phyloP scores from a whole-genome alignment of 2,329 filamentous ascomycete genomes.

The Bipolaris sorokiniana region DNA sequence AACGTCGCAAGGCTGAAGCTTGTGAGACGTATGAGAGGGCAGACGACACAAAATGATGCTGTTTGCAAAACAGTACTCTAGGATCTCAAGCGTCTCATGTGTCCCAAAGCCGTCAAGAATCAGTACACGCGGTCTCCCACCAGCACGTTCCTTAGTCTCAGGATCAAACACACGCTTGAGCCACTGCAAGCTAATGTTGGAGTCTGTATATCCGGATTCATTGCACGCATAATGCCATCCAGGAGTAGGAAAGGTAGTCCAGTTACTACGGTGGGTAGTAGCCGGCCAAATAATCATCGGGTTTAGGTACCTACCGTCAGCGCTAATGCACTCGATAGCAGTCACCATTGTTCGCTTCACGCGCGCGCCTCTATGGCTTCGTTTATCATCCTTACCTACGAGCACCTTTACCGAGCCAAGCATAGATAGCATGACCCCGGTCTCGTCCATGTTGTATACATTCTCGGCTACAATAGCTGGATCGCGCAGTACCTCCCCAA shows the following conservation, averaged over 20 bases:
- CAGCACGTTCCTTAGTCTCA: neutral
- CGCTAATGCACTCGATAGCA: neutral
- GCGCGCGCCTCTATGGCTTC: constrained; percentile 23
- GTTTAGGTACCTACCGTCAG: neutral
- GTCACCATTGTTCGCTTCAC: constrained; percentile 17
- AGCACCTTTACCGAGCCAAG: constrained; percentile 24
- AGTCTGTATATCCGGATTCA: neutral
- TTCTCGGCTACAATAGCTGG: constrained; percentile 24
- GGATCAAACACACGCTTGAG: neutral
- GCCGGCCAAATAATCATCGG: neutral
- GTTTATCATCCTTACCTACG: constrained; percentile 27
- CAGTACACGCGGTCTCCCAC: neutral
- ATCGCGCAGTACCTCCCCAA: constrained; percentile 11
- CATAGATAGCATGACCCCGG: constrained; percentile 2
- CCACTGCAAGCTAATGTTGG: neutral
- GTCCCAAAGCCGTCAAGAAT: neutral
- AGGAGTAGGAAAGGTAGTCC: neutral
- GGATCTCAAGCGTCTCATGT: neutral
- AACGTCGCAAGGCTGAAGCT: neutral
- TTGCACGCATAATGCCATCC: neutral
- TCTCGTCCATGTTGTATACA: constrained; percentile 26
- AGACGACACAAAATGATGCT: neutral
- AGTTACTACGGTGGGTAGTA: neutral
- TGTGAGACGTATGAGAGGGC: neutral
- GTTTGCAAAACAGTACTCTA: neutral